phyloP scores from a whole-genome alignment of 805 yeast genomes.

The Metschnikowia rubicola region DNA sequence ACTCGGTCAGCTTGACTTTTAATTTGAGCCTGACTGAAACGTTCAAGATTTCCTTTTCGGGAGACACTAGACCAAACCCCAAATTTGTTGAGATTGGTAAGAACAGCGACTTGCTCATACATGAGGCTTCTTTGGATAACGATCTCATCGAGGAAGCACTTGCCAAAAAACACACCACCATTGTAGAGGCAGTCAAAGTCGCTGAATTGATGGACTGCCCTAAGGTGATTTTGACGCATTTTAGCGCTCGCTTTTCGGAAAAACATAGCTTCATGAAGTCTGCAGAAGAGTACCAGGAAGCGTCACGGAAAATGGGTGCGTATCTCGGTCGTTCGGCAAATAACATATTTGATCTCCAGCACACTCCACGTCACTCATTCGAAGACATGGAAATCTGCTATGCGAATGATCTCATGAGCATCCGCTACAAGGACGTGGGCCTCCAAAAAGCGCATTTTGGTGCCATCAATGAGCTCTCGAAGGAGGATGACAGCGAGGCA shows the following conservation, averaged over 20 bases:
- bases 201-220: constrained; percentile 69
- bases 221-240: constrained; percentile 79
- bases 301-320: constrained; percentile 23
- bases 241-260: constrained; percentile 75
- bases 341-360: constrained; percentile 24
- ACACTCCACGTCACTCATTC: constrained; percentile 12
- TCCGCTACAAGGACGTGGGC: constrained; percentile 26
- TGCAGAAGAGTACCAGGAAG: constrained; percentile 20
- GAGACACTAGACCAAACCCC: constrained; percentile 86
- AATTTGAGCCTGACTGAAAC: constrained; percentile 35
- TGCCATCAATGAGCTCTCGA: constrained; percentile 25
- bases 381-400: constrained; percentile 36
- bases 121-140: constrained; percentile 91
- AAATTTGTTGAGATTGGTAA: constrained; percentile 64
- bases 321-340: constrained; percentile 27
- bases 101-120: constrained; percentile 71
- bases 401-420: constrained; percentile 39
- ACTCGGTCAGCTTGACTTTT: constrained; percentile 55
- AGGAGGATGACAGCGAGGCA: constrained; percentile 14
- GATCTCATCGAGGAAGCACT: constrained; percentile 73
- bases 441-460: constrained; percentile 25
- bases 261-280: constrained; percentile 29
- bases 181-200: constrained; percentile 77
- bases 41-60: constrained; percentile 83
- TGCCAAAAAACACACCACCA: constrained; percentile 81